Percentiles rank a stretch among this genome's conserved stretches.
Evolutionary conservation across 2,329 filamentous ascomycete species (phyloP).

Genomic region (Ascochyta koolunga): DNA sequence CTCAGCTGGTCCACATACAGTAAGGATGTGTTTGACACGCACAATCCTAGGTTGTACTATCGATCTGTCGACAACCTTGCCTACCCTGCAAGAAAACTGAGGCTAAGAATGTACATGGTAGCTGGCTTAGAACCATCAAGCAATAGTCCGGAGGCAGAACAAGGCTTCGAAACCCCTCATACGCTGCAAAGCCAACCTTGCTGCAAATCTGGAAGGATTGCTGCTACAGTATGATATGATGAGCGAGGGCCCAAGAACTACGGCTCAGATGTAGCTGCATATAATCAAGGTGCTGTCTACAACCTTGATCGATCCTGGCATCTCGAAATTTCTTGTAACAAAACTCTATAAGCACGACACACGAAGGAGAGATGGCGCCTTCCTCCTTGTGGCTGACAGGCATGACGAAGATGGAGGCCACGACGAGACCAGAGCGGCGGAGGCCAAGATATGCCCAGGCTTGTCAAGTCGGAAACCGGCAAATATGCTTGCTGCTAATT

Average conservation of each 20-base stretch:
- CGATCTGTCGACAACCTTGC: background rate
- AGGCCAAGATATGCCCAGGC: conserved; percentile 36
- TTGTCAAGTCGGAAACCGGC: conserved; percentile 36
- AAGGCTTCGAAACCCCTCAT: conserved; percentile 3
- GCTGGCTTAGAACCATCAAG: background rate
- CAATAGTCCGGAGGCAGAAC: background rate
- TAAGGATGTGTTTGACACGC: background rate
- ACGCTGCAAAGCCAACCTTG: conserved; percentile 9
- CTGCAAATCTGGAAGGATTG: background rate
- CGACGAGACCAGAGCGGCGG: conserved; percentile 18
- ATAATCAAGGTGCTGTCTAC: background rate
- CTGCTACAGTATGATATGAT: background rate
- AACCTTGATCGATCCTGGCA: background rate
- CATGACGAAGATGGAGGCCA: conserved; percentile 5
- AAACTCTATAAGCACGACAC: conserved; percentile 10
- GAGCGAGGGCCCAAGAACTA: background rate
- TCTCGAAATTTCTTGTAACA: background rate
- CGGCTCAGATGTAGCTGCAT: background rate
- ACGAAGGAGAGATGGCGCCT: background rate
- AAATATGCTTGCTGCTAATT: conserved; percentile 23
- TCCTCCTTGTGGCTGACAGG: conserved; percentile 3
- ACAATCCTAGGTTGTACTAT: background rate
- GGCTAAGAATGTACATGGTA: background rate
- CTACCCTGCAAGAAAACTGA: background rate
- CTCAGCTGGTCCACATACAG: background rate